These are phyloP conservation scores for Thalassiosira livingstoniorum DNA, from an alignment of 352 stramenopile species.

Conservation along the genomic window DNA sequence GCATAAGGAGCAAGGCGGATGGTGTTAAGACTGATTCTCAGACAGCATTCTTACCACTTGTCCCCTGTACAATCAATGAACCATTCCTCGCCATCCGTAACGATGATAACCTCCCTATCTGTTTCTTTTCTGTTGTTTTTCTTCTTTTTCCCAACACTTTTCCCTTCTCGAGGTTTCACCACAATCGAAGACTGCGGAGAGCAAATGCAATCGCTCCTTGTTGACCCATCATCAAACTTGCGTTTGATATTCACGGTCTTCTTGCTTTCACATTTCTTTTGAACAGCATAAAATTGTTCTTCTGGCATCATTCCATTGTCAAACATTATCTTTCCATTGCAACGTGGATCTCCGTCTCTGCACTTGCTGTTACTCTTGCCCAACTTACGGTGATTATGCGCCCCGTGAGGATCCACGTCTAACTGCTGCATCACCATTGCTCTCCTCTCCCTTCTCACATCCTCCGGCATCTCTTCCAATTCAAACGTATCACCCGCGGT, in stretches of 20 bases:
- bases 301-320: conserved; percentile 22
- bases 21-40: background rate
- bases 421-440: background rate
- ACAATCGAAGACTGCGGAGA: background rate
- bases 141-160: background rate
- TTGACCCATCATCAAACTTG: conserved; percentile 3
- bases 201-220: conserved; percentile 21
- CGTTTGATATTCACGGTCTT: conserved; percentile 29
- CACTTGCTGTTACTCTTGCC: conserved; percentile 7
- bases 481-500: conserved; percentile 12
- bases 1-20: background rate
- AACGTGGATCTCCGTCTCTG: background rate
- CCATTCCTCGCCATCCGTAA: background rate
- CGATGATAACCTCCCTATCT: conserved; percentile 33
- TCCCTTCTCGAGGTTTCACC: conserved; percentile 14
- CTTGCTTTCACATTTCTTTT: conserved; percentile 19
- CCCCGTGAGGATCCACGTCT: conserved; percentile 9
- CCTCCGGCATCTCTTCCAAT: background rate
- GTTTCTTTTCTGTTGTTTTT: conserved; percentile 1
- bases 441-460: background rate
- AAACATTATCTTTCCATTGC: conserved; percentile 20
- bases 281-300: background rate
- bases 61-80: conserved; percentile 20
- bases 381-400: conserved; percentile 10
- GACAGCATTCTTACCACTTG: conserved; percentile 14